Evolutionary conservation across 139 green algal species (phyloP).

Genomic region (Desmodesmus armatus): DNA sequence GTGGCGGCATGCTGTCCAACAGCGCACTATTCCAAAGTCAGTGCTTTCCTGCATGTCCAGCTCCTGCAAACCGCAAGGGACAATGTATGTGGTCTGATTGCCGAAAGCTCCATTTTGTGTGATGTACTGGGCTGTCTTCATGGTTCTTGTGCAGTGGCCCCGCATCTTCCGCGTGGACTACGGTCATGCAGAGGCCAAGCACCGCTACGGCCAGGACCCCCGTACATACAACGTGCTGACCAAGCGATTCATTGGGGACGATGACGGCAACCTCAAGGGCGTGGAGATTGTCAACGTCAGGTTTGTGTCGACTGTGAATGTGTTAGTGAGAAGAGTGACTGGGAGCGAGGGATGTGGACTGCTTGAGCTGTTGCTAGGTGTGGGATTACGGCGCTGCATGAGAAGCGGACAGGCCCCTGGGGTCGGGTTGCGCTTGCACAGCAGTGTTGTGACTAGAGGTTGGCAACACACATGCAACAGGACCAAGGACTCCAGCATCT

Average conservation of each 20-base stretch:
- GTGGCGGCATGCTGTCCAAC: too few relatives aligned
- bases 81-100: not conserved
- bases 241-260: constrained; percentile 92
- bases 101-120: not conserved
- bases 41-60: not conserved
- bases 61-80: too few relatives aligned
- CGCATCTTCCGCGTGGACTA: constrained; percentile 94
- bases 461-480: too few relatives aligned
- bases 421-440: too few relatives aligned
- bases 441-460: too few relatives aligned
- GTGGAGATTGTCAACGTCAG: constrained; percentile 79
- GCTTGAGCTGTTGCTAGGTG: too few relatives aligned
- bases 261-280: constrained; percentile 80
- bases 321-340: too few relatives aligned
- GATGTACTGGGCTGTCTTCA: not conserved
- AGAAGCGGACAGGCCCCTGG: too few relatives aligned
- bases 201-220: constrained; percentile 86
- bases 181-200: constrained; percentile 90
- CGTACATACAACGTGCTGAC: constrained; percentile 94
- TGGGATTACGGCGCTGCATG: too few relatives aligned
- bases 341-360: too few relatives aligned
- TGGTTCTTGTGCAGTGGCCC: constrained; percentile 78
- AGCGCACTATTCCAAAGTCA: too few relatives aligned
- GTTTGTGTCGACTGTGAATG: not conserved
- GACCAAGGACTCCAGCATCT: too few relatives aligned